Conservation (phyloP, 805 yeast genomes). For the Teunomyces panamensis region DNA sequence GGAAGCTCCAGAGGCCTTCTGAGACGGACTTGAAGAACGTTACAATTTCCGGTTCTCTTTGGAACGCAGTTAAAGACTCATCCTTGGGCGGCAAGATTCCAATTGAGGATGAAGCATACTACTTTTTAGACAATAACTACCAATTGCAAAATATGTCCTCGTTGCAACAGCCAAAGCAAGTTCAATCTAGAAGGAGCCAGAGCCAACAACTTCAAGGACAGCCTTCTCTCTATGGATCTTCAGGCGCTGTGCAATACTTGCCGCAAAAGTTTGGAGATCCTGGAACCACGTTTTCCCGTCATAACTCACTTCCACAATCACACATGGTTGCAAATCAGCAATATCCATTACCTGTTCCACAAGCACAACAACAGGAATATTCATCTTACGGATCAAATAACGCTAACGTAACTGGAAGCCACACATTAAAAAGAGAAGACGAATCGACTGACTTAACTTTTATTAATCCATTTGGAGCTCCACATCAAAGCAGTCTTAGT, state of each 20-base stretch:
- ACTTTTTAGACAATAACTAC: conserved; percentile 44
- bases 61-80: conserved; percentile 56
- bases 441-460: conserved; percentile 16
- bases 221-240: not conserved
- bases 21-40: conserved; percentile 51
- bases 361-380: conserved; percentile 3
- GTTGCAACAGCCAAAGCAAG: conserved; percentile 19
- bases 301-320: conserved; percentile 12
- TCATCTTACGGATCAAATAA: not conserved
- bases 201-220: conserved; percentile 6
- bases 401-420: not conserved
- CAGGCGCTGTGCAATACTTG: conserved; percentile 1
- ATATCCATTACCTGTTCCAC: conserved; percentile 5
- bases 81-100: conserved; percentile 56
- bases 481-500: conserved; percentile 7
- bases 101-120: conserved; percentile 50
- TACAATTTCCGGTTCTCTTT: conserved; percentile 44
- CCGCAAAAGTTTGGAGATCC: conserved; percentile 5
- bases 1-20: conserved; percentile 56
- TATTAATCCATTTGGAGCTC: conserved; percentile 18
- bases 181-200: not conserved
- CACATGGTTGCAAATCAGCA: conserved; percentile 9
- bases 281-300: conserved; percentile 5
- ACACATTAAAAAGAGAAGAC: conserved; percentile 13
- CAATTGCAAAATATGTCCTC: conserved; percentile 40